Base-by-base conservation (phyloP, 1,139 yeast species). In the Waltiozyma sp. region DNA sequence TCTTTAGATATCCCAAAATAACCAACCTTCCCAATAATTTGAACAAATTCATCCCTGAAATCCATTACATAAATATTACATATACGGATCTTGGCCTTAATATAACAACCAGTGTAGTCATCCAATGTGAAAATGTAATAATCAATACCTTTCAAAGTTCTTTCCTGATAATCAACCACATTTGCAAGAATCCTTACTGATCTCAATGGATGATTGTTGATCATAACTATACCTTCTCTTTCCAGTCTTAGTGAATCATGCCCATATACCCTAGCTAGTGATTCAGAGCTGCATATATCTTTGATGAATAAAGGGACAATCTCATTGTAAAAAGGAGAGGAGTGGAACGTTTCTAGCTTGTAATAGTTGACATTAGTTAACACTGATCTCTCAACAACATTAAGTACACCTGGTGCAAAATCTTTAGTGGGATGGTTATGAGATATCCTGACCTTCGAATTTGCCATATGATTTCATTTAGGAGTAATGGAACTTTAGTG, bases 191-290 rank as follows among this genome's bases (percentile, higher is more conserved):
- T 45, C 14, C 48, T 44, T 0, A 67, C 51, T 8, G 45, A 48
- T 23, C 49, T 48, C 1, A 69, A 43, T 0, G 75, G 75, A 52
- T 68, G 65, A 46, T 70, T 70, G 3, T 55, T 53, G 10, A 63
- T 45, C 49, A 68, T 39, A 1, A 60, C 40, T 2, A 59, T 52
- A 14, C 49, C 48, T 1, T 55, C 41, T 2, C 19, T 40, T 5
- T 45, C 38, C 0, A 53, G 46, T 4, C 38, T 36, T 13, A 43
- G 38, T 1, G 57, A 65, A 4, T 42, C 40, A 11, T 43, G 39
- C 0, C 60, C 63, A 43, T 66, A 68, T 0, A 65, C 45, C 0
- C 49, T 49, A 3, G 48, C 35, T 2, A 62, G 45, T 14, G 48
- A 47, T 3, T 43, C 45, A 18, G 61, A 46, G 9, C 48, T 34